phyloP scores from a whole-genome alignment of 1,284 basidiomycete genomes.

The Ceratobasidium papillatum region DNA sequence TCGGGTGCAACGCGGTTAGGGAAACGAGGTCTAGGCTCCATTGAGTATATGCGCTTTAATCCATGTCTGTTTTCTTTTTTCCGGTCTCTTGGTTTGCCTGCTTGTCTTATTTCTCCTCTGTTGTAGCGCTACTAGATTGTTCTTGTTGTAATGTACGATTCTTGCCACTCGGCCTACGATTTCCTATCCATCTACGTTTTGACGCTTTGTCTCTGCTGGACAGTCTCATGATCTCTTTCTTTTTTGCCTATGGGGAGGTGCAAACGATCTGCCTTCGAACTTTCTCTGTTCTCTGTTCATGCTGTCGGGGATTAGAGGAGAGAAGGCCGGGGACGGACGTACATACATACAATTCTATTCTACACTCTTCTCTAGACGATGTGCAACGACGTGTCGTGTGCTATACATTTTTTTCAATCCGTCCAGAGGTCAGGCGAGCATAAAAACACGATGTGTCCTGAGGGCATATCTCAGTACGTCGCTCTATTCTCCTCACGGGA shows the following conservation, averaged over 20 bases:
- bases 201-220: slow-evolving; percentile 26
- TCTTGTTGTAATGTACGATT: slow-evolving; percentile 26
- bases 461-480: not conserved
- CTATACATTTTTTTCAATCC: not conserved
- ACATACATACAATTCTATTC: not conserved
- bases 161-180: not conserved
- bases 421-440: not conserved
- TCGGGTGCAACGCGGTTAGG: slow-evolving; percentile 6
- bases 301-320: slow-evolving; percentile 24
- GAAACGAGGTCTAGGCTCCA: not conserved
- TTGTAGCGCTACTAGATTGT: not conserved
- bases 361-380: not conserved
- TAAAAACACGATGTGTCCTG: slow-evolving; percentile 4
- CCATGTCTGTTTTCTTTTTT: not conserved
- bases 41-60: slow-evolving; percentile 5
- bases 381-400: not conserved
- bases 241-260: not conserved
- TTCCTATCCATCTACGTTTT: not conserved
- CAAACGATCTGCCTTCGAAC: slow-evolving; percentile 4
- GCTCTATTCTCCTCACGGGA: not conserved
- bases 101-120: not conserved
- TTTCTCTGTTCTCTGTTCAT: slow-evolving; percentile 28
- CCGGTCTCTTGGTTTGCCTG: not conserved
- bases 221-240: slow-evolving; percentile 15
- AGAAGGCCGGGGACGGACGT: slow-evolving; percentile 20